These are phyloP conservation scores for Carex arenaria DNA, from an alignment of 202 grass and related monocot genomes.

Conservation along the genomic window DNA sequence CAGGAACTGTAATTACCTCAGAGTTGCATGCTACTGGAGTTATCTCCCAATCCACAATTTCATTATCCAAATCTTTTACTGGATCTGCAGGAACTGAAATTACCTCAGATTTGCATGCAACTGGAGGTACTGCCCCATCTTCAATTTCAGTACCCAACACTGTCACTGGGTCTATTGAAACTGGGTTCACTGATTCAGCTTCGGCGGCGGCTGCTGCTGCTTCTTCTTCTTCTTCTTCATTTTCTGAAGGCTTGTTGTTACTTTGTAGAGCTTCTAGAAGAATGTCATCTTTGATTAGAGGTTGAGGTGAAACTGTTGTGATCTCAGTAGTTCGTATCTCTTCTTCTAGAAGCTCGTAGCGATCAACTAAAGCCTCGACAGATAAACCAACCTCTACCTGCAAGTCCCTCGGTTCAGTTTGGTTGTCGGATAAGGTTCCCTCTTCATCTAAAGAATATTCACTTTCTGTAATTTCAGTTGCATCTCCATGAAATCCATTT, in stretches of 20 bases:
- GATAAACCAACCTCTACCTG: not conserved
- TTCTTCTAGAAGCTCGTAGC: not conserved
- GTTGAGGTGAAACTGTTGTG: not conserved
- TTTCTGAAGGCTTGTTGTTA: not conserved
- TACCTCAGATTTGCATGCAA: not conserved
- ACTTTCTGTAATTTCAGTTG: not conserved
- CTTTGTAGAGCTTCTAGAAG: not conserved
- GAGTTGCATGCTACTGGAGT: not conserved
- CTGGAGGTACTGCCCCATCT: not conserved
- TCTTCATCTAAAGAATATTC: conserved; percentile 5
- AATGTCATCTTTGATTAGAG: not conserved
- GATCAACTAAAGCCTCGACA: not conserved
- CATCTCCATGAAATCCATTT: not conserved
- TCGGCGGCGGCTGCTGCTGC: conserved; percentile 19
- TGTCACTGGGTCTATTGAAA: conserved; percentile 3
- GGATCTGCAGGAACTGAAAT: not conserved
- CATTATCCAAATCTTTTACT: not conserved
- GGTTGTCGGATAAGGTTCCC: not conserved
- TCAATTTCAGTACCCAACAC: not conserved
- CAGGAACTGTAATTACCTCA: not conserved
- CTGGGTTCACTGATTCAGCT: not conserved
- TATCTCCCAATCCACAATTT: not conserved
- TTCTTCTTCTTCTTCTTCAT: not conserved
- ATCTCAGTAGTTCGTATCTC: not conserved
- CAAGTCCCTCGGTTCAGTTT: not conserved